Evolutionary conservation across 164 flowering plant species (phyloP).

Genomic region (Aristolochia contorta): DNA sequence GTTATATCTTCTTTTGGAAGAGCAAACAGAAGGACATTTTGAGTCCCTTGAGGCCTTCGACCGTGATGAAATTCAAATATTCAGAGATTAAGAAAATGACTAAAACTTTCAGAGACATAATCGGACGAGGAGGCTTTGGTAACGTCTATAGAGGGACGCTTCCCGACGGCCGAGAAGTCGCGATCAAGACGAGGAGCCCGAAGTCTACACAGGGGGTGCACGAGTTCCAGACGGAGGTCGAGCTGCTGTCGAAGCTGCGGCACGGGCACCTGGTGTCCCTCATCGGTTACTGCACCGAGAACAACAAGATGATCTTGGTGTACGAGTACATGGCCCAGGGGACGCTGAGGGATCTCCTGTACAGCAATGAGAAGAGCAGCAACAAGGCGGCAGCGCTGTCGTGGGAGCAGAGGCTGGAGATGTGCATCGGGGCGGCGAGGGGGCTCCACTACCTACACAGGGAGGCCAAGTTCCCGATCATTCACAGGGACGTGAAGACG

Average conservation of each 20-base stretch:
- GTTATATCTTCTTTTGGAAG: neutral
- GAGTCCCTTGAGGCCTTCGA: neutral
- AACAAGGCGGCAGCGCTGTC: conserved; percentile 17
- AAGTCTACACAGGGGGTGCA: neutral
- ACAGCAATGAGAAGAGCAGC: too few relatives aligned
- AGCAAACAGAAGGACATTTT: neutral
- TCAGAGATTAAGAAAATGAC: conserved; percentile 6
- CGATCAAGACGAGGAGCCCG: conserved; percentile 7
- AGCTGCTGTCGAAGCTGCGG: neutral
- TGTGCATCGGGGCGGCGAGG: conserved; percentile 24
- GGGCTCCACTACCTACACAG: conserved; percentile 24
- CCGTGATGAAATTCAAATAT: neutral
- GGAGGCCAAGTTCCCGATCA: conserved; percentile 14
- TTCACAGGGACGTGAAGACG: conserved; percentile 18
- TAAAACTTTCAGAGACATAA: neutral
- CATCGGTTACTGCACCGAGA: neutral
- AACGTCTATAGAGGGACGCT: conserved; percentile 8
- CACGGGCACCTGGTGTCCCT: neutral
- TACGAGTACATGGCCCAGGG: too few relatives aligned
- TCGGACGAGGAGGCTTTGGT: too few relatives aligned
- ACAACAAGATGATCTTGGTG: neutral
- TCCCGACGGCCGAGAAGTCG: conserved; percentile 4
- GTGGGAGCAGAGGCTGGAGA: conserved; percentile 24
- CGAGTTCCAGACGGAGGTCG: neutral
- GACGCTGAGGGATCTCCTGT: too few relatives aligned